A percentile compares a stretch with the other conserved stretches of the same genome.
Conservation (phyloP, 1,139 yeast genomes). For the Blastobotrys capitulatus region DNA sequence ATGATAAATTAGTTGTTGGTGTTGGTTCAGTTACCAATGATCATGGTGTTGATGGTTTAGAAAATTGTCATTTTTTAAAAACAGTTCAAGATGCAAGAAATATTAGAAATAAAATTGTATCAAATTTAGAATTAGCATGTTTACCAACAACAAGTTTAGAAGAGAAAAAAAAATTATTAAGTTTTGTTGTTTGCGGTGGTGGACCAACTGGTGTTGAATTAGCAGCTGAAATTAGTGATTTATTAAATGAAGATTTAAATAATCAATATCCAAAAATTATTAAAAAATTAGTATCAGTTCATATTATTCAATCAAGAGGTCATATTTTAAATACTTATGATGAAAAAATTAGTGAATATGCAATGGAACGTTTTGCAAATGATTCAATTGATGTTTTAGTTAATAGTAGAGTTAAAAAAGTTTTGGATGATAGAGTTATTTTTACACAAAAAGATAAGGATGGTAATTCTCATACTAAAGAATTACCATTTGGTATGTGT, state of each 20-base stretch:
- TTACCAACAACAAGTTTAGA: slow-evolving; percentile 55
- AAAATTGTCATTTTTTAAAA: slow-evolving; percentile 52
- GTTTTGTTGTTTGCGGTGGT: slow-evolving; percentile 65
- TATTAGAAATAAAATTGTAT: slow-evolving; percentile 49
- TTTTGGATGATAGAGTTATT: slow-evolving; percentile 47
- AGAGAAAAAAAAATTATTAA: slow-evolving; percentile 51
- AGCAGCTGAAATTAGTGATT: slow-evolving; percentile 59
- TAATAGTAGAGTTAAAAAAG: slow-evolving; percentile 54
- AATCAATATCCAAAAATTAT: slow-evolving; percentile 50
- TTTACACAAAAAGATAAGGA: slow-evolving; percentile 40
- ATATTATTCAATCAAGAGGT: slow-evolving; percentile 58
- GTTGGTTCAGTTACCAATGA: slow-evolving; percentile 62
- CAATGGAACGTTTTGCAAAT: slow-evolving; percentile 52
- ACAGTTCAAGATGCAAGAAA: slow-evolving; percentile 60
- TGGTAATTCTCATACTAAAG: slow-evolving; percentile 31
- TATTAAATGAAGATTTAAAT: slow-evolving; percentile 53
- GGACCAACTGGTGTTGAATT: slow-evolving; percentile 70
- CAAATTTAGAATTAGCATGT: slow-evolving; percentile 52
- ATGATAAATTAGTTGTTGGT: slow-evolving; percentile 57
- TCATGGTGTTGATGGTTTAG: slow-evolving; percentile 60
- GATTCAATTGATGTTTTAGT: slow-evolving; percentile 55
- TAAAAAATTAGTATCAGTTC: slow-evolving; percentile 56
- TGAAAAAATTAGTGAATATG: slow-evolving; percentile 53
- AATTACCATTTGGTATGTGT: slow-evolving; percentile 55
- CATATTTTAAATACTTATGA: slow-evolving; percentile 61